Conservation (phyloP, 2,329 filamentous ascomycete species). For the Verticillium alfalfae region DNA sequence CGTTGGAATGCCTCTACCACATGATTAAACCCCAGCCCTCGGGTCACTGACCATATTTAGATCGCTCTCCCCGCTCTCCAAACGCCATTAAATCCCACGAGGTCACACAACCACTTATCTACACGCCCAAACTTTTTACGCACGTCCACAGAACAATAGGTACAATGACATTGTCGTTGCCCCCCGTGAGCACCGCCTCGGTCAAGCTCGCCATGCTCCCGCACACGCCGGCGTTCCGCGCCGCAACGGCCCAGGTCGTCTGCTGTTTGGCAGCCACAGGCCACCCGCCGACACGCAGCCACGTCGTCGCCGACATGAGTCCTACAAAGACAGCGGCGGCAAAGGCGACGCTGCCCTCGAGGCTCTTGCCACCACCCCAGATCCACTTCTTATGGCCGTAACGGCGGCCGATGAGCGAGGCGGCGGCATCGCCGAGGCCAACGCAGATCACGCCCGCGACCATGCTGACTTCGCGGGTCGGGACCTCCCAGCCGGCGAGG, state of each 20-base stretch:
- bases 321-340: constrained; percentile 72
- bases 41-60: not conserved
- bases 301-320: constrained; percentile 62
- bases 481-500: constrained; percentile 70
- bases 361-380: constrained; percentile 93
- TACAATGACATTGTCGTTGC: constrained; percentile 97
- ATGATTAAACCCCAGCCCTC: not conserved
- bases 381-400: constrained; percentile 88
- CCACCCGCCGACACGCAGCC: constrained; percentile 75
- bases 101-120: constrained; percentile 6
- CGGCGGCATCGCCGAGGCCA: constrained; percentile 89
- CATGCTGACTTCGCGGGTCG: constrained; percentile 76
- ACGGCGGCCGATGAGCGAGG: constrained; percentile 80
- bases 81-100: not conserved
- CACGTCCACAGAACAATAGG: constrained; percentile 90
- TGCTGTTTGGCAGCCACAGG: constrained; percentile 55
- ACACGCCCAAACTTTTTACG: constrained; percentile 69
- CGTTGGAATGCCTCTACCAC: not conserved
- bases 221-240: constrained; percentile 67
- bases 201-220: constrained; percentile 81
- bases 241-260: constrained; percentile 59
- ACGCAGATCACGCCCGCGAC: constrained; percentile 90
- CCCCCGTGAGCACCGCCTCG: constrained; percentile 90
- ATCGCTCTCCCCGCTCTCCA: not conserved
- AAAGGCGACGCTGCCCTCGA: constrained; percentile 85